Base-by-base conservation (phyloP, 2,329 filamentous ascomycete genomes). In the Aspergillus pseudoterreus region DNA sequence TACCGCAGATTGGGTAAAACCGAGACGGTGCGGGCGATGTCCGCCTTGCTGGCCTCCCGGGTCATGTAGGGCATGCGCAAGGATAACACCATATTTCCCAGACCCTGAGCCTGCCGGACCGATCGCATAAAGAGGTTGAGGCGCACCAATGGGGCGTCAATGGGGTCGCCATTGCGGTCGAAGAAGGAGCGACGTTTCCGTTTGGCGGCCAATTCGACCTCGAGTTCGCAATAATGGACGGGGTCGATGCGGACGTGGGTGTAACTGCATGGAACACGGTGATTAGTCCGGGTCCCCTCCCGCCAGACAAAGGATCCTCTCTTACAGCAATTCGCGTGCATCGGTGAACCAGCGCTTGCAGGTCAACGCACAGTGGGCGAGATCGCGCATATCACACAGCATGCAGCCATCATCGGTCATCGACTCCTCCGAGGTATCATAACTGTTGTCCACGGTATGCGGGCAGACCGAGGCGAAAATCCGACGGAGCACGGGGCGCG, bases 11-110 rank as follows among this genome's bases (percentile, higher is more conserved):
- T 91, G 27, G 90, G 89, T 41, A 92, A 79, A 21, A 92, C 88
- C 35, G 90, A 90, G 44, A 96, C 87, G 22, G 88, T 90, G 46
- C 91, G 84, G 9, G 92, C 92, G 45, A 96, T 81, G 57, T 92
- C 88, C 49, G 88, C 82, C 68, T 94, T 90, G 67, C 82, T 88
- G 1, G 88, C 88, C 74, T 96, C 90, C 52, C 92, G 85, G 49
- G 92, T 86, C 92, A 96, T 96, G 71, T 96, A 96, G 6, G 92
- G 90, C 53, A 90, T 85, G 76, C 96, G 95, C 63, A 97, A 78
- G 62, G 86, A 91, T 64, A 86, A 75, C 4, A 96, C 89, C 39
- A 83, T 76, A 50, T 81, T 76, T 32, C 86, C 90, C 43, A 95
- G 70, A 44, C 75, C 83, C 19, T 84, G 82, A 55, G 91, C 86